Evolutionary conservation across 2,329 filamentous ascomycete genomes (phyloP), one percentile per base, ranked within the genome.

Genomic region (Paracorniculantispora psalliotae): DNA sequence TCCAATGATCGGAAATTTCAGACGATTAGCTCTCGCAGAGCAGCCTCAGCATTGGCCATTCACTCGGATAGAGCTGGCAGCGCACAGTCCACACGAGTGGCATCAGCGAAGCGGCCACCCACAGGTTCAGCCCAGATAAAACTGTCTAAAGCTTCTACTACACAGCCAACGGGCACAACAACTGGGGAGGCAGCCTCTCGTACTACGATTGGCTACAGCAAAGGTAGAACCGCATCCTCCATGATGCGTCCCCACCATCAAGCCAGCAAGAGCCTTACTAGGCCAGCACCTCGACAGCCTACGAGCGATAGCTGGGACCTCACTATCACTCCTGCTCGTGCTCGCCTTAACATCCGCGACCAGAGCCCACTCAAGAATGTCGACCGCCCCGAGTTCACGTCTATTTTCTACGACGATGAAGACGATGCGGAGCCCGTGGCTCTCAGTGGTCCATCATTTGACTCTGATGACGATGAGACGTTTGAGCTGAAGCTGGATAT

Each of bases 201-300:
- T 63, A 92, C 85, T 58, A 96, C 92, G 0, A 81, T 96, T 44
- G 92, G 92, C 17, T 96, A 96, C 70, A 90, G 84, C 59, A 91
- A 89, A 71, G 92, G 92, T 35, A 84, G 90, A 35, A 77, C 77
- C 4, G 77, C 80, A 4, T 80, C 78, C 1, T 78, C 78, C 0
- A 71, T 80, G 44, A 67, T 82, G 30, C 74, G 75, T 15, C 67
- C 62, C 26, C 65, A 61, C n/a, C 41, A 47, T 30, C 54, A 51
- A 59, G 49, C 30, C 61, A 65, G 26, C 35, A 59, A 57, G 13
- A 47, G 41, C 6, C 59, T 53, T 21, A 59, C 39, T 17, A 61
- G 19, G n/a, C 25, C 46, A 46, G 51, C 41, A 49, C 50, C 37
- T 19, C 56, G 58, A 2, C 60, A 61, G 19, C 48, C 60, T 30